Conservation (phyloP, 306 rosid species). For the Mucuna pruriens region DNA sequence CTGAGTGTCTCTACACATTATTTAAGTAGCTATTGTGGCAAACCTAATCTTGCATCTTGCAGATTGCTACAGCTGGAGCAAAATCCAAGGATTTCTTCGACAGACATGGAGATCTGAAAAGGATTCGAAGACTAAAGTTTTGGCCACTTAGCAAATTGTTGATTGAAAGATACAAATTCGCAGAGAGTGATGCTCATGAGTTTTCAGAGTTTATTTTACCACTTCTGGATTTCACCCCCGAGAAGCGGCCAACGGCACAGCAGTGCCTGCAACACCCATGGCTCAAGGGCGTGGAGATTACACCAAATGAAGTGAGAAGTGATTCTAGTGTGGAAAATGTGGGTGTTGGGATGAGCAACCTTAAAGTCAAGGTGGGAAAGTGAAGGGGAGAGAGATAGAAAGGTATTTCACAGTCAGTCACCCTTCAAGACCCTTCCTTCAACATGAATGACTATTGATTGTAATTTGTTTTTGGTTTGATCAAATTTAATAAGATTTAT, state of each 20-base stretch:
- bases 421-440: slow-evolving; percentile 31
- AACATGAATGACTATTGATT: slow-evolving; percentile 52
- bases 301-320: slow-evolving; percentile 49
- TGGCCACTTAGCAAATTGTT: slow-evolving; percentile 79
- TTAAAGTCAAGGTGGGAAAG: slow-evolving; percentile 66
- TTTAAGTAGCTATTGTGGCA: slow-evolving; percentile 5
- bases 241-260: slow-evolving; percentile 94
- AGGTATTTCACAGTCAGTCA: slow-evolving; percentile 27
- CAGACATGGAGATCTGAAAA: slow-evolving; percentile 91
- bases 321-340: slow-evolving; percentile 54
- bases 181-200: slow-evolving; percentile 69
- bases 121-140: slow-evolving; percentile 89
- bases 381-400: slow-evolving; percentile 52
- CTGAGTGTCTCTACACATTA: slow-evolving; percentile 3
- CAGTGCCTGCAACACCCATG: slow-evolving; percentile 91
- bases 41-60: slow-evolving; percentile 45
- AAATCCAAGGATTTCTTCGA: slow-evolving; percentile 86
- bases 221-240: slow-evolving; percentile 79
- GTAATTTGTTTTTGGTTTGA: slow-evolving; percentile 46
- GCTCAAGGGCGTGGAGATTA: slow-evolving; percentile 49
- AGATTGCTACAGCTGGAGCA: slow-evolving; percentile 78
- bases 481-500: slow-evolving; percentile 50
- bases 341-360: slow-evolving; percentile 74
- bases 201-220: slow-evolving; percentile 77
- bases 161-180: slow-evolving; percentile 73